Percentiles rank a stretch among this genome's conserved stretches.
These are phyloP conservation scores for Collybiopsis confluens DNA, from an alignment of 768 basidiomycete species.

Conservation along the genomic window DNA sequence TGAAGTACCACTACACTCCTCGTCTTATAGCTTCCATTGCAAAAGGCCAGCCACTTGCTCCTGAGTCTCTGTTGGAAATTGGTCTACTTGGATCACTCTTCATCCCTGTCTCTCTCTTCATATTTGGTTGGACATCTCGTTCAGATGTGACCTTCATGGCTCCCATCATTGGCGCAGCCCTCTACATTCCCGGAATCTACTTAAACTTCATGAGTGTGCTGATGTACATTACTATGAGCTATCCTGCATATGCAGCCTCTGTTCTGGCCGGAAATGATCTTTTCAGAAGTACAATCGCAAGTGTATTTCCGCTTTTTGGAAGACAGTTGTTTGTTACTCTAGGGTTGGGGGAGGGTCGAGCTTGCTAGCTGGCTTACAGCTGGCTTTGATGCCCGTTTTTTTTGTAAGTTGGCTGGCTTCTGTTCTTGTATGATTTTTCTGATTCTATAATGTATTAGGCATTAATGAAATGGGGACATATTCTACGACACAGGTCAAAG, in stretches of 20 bases:
- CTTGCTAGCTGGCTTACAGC: slow-evolving; percentile 21
- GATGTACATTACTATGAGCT: slow-evolving; percentile 27
- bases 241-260: slow-evolving; percentile 25
- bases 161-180: slow-evolving; percentile 27
- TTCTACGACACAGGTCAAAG: not conserved
- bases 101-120: slow-evolving; percentile 28
- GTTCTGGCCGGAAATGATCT: slow-evolving; percentile 31
- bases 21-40: slow-evolving; percentile 12
- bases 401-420: slow-evolving; percentile 13
- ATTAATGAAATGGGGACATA: slow-evolving; percentile 2
- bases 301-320: slow-evolving; percentile 16
- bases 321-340: not conserved
- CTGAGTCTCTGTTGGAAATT: slow-evolving; percentile 27
- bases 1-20: slow-evolving; percentile 19
- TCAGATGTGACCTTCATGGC: slow-evolving; percentile 28
- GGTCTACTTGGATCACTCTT: slow-evolving; percentile 26
- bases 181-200: slow-evolving; percentile 27
- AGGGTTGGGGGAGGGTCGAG: slow-evolving; percentile 21
- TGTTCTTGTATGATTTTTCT: not conserved
- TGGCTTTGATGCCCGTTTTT: slow-evolving; percentile 20
- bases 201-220: slow-evolving; percentile 24
- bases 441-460: not conserved
- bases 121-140: slow-evolving; percentile 28
- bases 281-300: slow-evolving; percentile 23
- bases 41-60: slow-evolving; percentile 11